These are phyloP conservation scores for Mrakia gelida DNA, from an alignment of 768 basidiomycete genomes.

Conservation along the genomic window DNA sequence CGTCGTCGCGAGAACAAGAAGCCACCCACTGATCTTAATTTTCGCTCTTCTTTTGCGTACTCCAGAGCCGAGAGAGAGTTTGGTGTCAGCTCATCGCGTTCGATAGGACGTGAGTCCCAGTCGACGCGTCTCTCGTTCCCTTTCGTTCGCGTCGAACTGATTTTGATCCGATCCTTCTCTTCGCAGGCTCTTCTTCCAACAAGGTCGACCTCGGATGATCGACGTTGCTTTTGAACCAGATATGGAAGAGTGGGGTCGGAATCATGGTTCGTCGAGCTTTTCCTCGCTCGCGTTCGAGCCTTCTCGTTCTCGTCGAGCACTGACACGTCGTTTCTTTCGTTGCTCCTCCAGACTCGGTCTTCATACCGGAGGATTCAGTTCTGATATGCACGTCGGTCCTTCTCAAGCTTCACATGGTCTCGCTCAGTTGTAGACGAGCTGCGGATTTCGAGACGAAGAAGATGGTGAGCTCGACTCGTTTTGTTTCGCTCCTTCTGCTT, in stretches of 20 bases:
- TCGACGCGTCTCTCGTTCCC: neutral
- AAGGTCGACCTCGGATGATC: conserved; percentile 15
- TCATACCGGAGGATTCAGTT: neutral
- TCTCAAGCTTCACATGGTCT: neutral
- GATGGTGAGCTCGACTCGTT: neutral
- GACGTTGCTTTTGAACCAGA: neutral
- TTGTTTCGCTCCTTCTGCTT: neutral
- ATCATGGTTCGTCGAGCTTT: neutral
- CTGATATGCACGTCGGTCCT: neutral
- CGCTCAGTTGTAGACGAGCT: neutral
- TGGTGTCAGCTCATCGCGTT: conserved; percentile 6
- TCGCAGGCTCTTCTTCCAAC: neutral
- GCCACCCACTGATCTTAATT: too few species aligned
- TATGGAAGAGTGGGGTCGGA: neutral
- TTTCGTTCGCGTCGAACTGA: neutral
- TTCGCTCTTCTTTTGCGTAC: too few species aligned
- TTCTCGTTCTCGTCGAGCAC: neutral
- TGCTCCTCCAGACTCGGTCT: neutral
- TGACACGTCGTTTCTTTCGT: neutral
- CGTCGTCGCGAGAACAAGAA: too few species aligned
- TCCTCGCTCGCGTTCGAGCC: neutral
- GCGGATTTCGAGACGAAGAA: neutral
- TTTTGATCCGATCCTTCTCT: neutral
- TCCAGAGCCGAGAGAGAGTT: neutral
- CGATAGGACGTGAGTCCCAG: neutral